phyloP scores from a whole-genome alignment of 768 basidiomycete genomes.

The Boletus barrowsii region DNA sequence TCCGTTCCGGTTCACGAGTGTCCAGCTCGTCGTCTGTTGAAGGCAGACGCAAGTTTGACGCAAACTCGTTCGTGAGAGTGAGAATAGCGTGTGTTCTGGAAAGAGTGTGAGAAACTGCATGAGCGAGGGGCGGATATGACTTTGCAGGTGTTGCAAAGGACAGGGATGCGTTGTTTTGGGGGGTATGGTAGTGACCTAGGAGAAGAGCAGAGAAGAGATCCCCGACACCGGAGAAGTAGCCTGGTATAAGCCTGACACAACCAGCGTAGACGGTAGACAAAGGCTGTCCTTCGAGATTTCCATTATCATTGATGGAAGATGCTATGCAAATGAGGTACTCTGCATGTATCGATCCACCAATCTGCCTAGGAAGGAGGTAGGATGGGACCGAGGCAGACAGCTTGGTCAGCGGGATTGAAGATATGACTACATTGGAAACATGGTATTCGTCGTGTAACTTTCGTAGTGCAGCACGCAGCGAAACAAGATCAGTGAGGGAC shows the following conservation, averaged over 20 bases:
- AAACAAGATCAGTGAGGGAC: conserved; percentile 59
- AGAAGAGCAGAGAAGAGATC: conserved; percentile 95
- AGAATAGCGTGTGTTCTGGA: conserved; percentile 76
- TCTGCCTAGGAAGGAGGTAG: conserved; percentile 33
- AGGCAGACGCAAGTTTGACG: conserved; percentile 47
- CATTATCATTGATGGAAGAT: conserved; percentile 47
- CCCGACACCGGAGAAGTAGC: conserved; percentile 95
- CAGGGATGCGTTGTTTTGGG: background rate
- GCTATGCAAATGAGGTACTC: conserved; percentile 75
- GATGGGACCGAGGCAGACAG: conserved; percentile 54
- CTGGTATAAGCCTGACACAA: conserved; percentile 73
- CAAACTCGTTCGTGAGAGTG: conserved; percentile 53
- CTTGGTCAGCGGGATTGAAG: conserved; percentile 77
- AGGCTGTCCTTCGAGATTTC: conserved; percentile 9
- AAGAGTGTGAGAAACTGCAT: conserved; percentile 65
- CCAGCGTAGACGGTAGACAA: conserved; percentile 60
- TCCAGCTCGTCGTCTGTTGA: conserved; percentile 82
- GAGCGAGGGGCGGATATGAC: conserved; percentile 11
- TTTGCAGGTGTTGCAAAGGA: conserved; percentile 8
- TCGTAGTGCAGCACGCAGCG: conserved; percentile 65
- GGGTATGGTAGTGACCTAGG: conserved; percentile 67
- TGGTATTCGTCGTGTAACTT: conserved; percentile 72
- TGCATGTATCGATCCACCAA: conserved; percentile 4
- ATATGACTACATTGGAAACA: conserved; percentile 88
- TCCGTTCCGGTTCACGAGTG: conserved; percentile 54